Evolutionary conservation across 495 filamentous ascomycete genomes (phyloP).

Genomic region (Hypoxylon perforatum): DNA sequence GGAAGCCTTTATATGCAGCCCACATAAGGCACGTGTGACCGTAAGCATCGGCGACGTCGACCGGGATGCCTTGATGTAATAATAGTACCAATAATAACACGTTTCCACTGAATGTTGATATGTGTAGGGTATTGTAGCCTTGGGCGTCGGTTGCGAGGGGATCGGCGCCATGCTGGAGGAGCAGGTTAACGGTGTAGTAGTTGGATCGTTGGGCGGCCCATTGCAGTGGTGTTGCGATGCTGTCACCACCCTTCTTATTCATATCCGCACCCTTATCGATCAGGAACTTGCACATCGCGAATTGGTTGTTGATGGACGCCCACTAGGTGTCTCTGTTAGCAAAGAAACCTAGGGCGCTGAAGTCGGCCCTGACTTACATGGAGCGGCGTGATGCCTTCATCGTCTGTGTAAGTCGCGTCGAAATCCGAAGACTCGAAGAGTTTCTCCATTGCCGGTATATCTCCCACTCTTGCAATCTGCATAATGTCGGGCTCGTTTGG

Average conservation of each 20-base stretch:
- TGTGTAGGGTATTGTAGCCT: conserved; percentile 96
- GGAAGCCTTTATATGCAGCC: conserved; percentile 96
- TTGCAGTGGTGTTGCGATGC: conserved; percentile 89
- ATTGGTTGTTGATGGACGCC: conserved; percentile 99
- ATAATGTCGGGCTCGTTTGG: conserved; percentile 84
- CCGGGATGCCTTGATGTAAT: conserved; percentile 90
- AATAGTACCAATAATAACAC: conserved; percentile 87
- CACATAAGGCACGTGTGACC: conserved; percentile 97
- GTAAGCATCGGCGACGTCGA: conserved; percentile 87
- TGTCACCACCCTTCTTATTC: conserved; percentile 94
- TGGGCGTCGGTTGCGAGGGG: conserved; percentile 88
- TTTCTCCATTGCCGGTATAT: conserved; percentile 86
- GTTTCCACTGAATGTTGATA: conserved; percentile 96
- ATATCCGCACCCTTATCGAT: conserved; percentile 90
- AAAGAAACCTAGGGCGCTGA: neutral
- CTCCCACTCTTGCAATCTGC: conserved; percentile 91
- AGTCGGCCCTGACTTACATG: conserved; percentile 76
- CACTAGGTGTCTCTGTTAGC: conserved; percentile 70
- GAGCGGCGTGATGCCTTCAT: conserved; percentile 91
- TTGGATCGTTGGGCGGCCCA: conserved; percentile 96
- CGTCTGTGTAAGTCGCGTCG: conserved; percentile 83
- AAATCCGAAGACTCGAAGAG: conserved; percentile 85
- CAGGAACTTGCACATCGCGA: conserved; percentile 93
- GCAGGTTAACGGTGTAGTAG: conserved; percentile 79
- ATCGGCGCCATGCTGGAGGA: conserved; percentile 89